Conservation (phyloP, 2,329 filamentous ascomycete species). For the Aspergillus luchuensis region DNA sequence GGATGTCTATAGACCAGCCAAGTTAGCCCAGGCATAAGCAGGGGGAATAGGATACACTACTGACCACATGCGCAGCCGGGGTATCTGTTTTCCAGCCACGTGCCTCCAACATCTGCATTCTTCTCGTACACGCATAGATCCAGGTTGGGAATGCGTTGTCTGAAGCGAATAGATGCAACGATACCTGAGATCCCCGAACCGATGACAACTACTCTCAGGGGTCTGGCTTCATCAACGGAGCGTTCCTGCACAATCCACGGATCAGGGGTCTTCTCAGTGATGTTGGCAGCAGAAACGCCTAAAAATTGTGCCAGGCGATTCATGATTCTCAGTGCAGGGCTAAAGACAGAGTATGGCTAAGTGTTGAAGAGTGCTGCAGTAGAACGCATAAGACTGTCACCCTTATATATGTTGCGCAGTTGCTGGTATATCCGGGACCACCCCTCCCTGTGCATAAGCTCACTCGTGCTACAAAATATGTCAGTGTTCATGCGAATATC, state of each 20-base stretch:
- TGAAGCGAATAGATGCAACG: conserved; percentile 41
- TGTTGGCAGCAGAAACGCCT: not conserved
- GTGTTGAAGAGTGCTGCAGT: too few species aligned
- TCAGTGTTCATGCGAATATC: not conserved
- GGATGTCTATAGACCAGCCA: conserved; percentile 41
- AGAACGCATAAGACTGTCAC: not conserved
- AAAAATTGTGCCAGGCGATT: not conserved
- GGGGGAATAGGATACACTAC: conserved; percentile 4
- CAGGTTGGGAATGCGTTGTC: conserved; percentile 40
- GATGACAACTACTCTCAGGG: conserved; percentile 39
- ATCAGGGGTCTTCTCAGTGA: not conserved
- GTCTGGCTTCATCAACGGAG: conserved; percentile 37
- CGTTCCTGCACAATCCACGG: conserved; percentile 31
- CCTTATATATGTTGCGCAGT: not conserved
- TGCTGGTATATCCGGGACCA: not conserved
- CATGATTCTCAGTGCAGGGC: not conserved
- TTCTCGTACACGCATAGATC: conserved; percentile 40
- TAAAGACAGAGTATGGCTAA: not conserved
- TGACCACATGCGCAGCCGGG: conserved; percentile 41
- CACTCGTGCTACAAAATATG: not conserved
- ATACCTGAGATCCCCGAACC: conserved; percentile 46
- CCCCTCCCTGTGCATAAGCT: not conserved
- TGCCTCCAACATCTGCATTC: conserved; percentile 38
- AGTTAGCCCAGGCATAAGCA: not conserved
- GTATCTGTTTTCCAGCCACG: conserved; percentile 40